Evolutionary conservation across 2,329 filamentous ascomycete species (phyloP).

Genomic region (Xylariaceae sp.): DNA sequence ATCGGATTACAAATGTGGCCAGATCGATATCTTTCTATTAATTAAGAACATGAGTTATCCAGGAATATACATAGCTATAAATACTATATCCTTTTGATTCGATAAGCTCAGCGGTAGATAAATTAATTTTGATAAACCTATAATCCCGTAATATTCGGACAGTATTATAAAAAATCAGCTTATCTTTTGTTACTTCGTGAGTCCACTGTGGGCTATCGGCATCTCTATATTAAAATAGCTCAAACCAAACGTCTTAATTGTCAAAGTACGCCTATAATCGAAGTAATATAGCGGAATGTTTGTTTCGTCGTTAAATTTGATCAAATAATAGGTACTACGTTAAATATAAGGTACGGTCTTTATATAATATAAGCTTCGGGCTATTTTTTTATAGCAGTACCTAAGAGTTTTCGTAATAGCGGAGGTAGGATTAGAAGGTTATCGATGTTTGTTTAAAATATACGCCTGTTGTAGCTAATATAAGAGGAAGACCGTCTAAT

Average conservation of each 20-base stretch:
- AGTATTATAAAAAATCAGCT: conserved; percentile 6
- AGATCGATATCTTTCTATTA: not conserved
- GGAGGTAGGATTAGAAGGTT: no score
- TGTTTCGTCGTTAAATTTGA: no score
- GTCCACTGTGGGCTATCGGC: not conserved
- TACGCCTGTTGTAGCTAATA: conserved; percentile 7
- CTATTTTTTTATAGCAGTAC: no score
- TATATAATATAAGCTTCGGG: no score
- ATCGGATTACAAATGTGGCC: not conserved
- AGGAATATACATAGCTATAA: conserved; percentile 7
- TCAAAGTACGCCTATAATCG: no score
- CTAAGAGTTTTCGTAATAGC: no score
- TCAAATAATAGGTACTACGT: conserved; percentile 8
- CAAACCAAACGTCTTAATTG: no score
- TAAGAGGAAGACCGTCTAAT: conserved; percentile 9
- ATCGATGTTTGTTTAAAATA: no score
- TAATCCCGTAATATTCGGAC: no score
- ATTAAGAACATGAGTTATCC: conserved; percentile 7
- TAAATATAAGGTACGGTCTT: conserved; percentile 4
- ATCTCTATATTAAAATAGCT: no score
- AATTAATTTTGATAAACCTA: no score
- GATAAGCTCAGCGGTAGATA: not conserved
- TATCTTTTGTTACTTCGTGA: conserved; percentile 4
- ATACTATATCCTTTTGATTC: conserved; percentile 8
- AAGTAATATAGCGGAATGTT: conserved; percentile 3